Evolutionary conservation across 768 basidiomycete species (phyloP), one percentile per base, ranked within the genome.

Genomic region (Xerocomellus dryophilus): DNA sequence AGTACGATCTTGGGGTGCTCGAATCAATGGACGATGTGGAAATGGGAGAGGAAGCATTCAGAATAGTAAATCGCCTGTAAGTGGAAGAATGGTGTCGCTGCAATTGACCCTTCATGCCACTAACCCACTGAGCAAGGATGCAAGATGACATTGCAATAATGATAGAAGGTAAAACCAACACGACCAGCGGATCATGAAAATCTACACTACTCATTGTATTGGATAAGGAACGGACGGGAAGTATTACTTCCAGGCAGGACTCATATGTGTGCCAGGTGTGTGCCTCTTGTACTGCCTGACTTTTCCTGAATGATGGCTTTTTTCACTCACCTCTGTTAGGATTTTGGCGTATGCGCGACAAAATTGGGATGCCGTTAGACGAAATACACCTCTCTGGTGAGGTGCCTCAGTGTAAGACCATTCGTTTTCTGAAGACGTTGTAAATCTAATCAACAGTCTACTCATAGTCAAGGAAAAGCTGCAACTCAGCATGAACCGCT

Each of bases 301-400:
- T 25, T 17, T 14, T 40, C 31, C 11, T 42, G 43, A 49, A 21
- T 5, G 18, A 36, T 20, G 7, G 3, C 21, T n/a, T n/a, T 43
- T 18, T n/a, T 32, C 14, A 14, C 15, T 14, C 5, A 38, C 34
- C 15, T 42, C 2, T 41, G 27, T 17, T 20, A 88, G 89, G 90
- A 9, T 84, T 80, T 56, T 92, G 90, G 90, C 79, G 88, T n/a
- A 76, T 91, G 71, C 67, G 79, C 55, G 89, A 90, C 70, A 91
- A 92, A 73, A 81, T 88, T 48, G 90, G 89, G 10, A 73, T 85
- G 63, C 77, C 81, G 14, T 71, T 91, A 38, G 85, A 88, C 40
- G 82, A 88, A 53, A 89, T 91, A 47, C 89, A 91, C 36, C 42
- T 65, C 40, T 31, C 61, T 10, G 88, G 90, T 18, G 71, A 84